Evolutionary conservation across 495 filamentous ascomycete genomes (phyloP).

Genomic region (Sphaerosporella brunnea): DNA sequence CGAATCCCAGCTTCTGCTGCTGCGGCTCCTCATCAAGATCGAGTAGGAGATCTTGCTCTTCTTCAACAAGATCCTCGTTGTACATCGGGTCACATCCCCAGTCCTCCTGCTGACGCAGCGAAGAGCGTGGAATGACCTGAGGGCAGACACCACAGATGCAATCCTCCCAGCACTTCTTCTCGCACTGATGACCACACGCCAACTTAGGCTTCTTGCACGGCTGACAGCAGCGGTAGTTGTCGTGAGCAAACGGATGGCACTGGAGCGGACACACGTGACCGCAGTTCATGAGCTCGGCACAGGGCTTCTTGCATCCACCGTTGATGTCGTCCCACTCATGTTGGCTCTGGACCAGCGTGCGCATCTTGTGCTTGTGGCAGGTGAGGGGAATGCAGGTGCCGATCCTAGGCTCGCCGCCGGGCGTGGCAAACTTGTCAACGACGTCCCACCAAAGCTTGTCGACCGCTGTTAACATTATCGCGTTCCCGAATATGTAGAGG

Average conservation of each 20-base stretch:
- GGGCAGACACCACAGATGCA: conserved; percentile 2
- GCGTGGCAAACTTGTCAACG: conserved; percentile 15
- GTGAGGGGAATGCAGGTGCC: conserved; percentile 28
- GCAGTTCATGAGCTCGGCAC: conserved; percentile 32
- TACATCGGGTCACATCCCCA: too few species aligned
- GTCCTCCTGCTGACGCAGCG: too few species aligned
- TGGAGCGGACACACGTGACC: conserved; percentile 32
- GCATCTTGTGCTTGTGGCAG: conserved; percentile 27
- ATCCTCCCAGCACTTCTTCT: conserved; percentile 10
- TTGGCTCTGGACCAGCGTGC: conserved; percentile 30
- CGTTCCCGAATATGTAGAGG: conserved; percentile 78
- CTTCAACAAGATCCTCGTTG: background rate
- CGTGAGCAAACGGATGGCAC: conserved; percentile 33
- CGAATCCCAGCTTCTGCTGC: background rate
- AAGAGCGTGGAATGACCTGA: too few species aligned
- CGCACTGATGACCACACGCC: conserved; percentile 14
- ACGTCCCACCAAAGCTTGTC: conserved; percentile 28
- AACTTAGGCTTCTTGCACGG: conserved; percentile 8
- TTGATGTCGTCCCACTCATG: conserved; percentile 32
- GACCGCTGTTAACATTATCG: conserved; percentile 33
- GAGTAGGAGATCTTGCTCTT: background rate
- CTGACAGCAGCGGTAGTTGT: conserved; percentile 11
- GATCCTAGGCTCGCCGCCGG: conserved; percentile 20
- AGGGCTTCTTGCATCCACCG: conserved; percentile 42
- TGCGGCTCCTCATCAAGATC: background rate